Evolutionary conservation across 2,329 filamentous ascomycete species (phyloP).

Genomic region (Aspergillus viridinutans): DNA sequence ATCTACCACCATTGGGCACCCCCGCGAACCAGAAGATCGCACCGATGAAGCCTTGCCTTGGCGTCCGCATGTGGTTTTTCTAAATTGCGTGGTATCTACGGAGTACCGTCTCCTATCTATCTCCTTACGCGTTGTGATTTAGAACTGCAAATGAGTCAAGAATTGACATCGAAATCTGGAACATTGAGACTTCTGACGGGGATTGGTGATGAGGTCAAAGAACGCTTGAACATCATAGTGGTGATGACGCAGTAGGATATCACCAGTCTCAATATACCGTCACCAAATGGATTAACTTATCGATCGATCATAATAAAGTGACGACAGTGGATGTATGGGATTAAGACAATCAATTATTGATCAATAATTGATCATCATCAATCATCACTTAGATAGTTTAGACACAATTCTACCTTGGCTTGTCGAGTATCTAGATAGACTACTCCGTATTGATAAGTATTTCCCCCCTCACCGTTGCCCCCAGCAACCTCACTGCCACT

Average conservation of each 20-base stretch:
- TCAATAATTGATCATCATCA: not conserved
- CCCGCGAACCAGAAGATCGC: not conserved
- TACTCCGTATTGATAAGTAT: not conserved
- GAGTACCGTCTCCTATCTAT: not conserved
- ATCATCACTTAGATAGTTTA: not conserved
- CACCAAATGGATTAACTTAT: conserved; percentile 2
- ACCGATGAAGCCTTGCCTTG: not conserved
- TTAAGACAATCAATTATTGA: not conserved
- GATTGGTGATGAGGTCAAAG: not conserved
- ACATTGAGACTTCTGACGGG: not conserved
- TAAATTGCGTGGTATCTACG: no score
- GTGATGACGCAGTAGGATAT: not conserved
- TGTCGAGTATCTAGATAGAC: not conserved
- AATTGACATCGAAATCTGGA: not conserved
- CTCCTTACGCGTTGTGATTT: not conserved
- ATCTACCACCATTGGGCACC: not conserved
- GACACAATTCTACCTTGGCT: not conserved
- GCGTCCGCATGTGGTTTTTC: not conserved
- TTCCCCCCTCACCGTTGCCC: not conserved
- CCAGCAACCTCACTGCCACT: conserved; percentile 27
- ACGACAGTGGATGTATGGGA: not conserved
- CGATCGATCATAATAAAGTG: not conserved
- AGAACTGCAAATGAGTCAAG: not conserved
- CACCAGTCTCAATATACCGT: not conserved
- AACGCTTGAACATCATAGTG: not conserved